A percentile compares a stretch with the other conserved stretches of the same genome.
Evolutionary conservation across 31 red algal species (phyloP).

Genomic region (Odonthalia washingtoniensis): DNA sequence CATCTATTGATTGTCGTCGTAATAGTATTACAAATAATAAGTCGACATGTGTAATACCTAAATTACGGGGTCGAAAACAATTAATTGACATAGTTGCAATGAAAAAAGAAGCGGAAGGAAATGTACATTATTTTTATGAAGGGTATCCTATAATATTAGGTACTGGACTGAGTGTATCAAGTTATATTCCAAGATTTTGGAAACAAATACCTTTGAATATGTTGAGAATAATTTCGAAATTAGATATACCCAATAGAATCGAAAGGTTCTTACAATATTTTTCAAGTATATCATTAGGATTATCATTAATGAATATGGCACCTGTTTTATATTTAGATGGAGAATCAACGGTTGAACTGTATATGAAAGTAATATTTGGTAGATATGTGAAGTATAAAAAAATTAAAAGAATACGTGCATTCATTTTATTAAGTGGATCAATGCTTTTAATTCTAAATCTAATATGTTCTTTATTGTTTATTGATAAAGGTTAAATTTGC

Average conservation of each 20-base stretch:
- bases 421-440: constrained; percentile 42
- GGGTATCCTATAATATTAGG: constrained; percentile 52
- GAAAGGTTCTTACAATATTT: constrained; percentile 63
- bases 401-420: constrained; percentile 11
- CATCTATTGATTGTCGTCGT: background rate
- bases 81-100: constrained; percentile 54
- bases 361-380: constrained; percentile 27
- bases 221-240: constrained; percentile 1
- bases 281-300: constrained; percentile 58
- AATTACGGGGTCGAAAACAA: constrained; percentile 46
- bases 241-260: constrained; percentile 55
- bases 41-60: constrained; percentile 49
- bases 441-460: constrained; percentile 54
- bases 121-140: constrained; percentile 61
- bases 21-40: background rate
- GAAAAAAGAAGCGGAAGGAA: background rate
- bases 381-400: background rate
- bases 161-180: constrained; percentile 56
- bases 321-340: constrained; percentile 83
- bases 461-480: constrained; percentile 27
- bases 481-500: no score
- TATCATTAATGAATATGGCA: constrained; percentile 81
- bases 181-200: constrained; percentile 68
- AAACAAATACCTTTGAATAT: constrained; percentile 5
- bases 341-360: constrained; percentile 43